Evolutionary conservation across 768 basidiomycete species (phyloP).

Genomic region (Boletus patriciae): DNA sequence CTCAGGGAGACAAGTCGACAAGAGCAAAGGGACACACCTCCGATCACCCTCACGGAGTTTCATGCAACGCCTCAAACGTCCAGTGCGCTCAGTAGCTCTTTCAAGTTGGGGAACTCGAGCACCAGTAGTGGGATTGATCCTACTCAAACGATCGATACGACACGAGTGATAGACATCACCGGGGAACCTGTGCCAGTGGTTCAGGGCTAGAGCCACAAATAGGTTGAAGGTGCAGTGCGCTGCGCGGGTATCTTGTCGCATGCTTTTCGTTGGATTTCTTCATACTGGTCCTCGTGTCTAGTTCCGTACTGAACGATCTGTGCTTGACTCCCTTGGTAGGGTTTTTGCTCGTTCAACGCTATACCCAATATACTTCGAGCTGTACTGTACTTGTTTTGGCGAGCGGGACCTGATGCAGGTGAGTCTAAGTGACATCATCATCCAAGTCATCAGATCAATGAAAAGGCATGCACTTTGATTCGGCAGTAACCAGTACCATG

Average conservation of each 20-base stretch:
- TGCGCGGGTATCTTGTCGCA: not conserved
- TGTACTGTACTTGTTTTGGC: not conserved
- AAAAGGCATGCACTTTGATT: not conserved
- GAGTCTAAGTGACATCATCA: not conserved
- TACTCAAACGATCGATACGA: not conserved
- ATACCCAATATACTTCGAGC: not conserved
- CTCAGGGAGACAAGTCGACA: constrained; percentile 19
- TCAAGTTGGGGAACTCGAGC: not conserved
- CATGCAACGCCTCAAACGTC: not conserved
- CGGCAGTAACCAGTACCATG: no score
- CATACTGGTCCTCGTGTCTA: not conserved
- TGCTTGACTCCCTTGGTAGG: not conserved
- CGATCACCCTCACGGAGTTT: constrained; percentile 9
- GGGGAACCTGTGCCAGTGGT: not conserved
- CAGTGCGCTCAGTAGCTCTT: constrained; percentile 1
- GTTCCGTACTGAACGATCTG: not conserved
- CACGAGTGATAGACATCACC: not conserved
- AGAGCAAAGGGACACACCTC: not conserved
- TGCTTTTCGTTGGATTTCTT: not conserved
- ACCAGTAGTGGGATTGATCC: not conserved
- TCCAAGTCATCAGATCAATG: no score
- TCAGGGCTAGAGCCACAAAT: no score
- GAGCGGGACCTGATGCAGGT: not conserved
- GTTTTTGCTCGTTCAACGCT: not conserved
- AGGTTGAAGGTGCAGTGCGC: not conserved